A percentile compares a stretch with the other conserved stretches of the same genome.
phyloP scores from a whole-genome alignment of 306 rosid genomes.

The Rosa rugosa region DNA sequence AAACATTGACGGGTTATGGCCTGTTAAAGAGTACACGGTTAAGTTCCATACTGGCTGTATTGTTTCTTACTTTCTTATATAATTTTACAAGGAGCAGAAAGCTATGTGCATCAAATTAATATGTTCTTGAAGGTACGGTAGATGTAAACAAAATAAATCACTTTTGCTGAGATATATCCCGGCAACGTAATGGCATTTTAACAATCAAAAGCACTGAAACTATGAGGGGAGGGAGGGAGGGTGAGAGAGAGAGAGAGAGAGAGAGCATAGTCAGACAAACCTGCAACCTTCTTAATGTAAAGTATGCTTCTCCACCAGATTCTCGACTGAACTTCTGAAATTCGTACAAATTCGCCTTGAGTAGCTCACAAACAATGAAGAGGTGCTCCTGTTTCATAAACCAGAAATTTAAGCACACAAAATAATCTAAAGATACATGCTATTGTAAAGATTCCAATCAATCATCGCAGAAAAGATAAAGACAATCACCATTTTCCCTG shows the following conservation, averaged over 20 bases:
- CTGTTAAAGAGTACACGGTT: slow-evolving; percentile 45
- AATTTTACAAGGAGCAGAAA: slow-evolving; percentile 13
- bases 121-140: not conserved
- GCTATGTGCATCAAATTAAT: slow-evolving; percentile 15
- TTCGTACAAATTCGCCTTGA: slow-evolving; percentile 87
- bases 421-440: not conserved
- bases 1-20: slow-evolving; percentile 80
- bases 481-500: not conserved
- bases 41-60: slow-evolving; percentile 20
- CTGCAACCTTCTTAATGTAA: slow-evolving; percentile 84
- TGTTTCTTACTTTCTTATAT: not conserved
- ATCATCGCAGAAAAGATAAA: not conserved
- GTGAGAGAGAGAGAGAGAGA: not conserved
- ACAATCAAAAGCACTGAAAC: not conserved
- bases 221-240: not conserved
- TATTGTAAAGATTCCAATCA: slow-evolving; percentile 21
- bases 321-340: slow-evolving; percentile 94
- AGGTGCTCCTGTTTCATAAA: slow-evolving; percentile 74
- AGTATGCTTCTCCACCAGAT: slow-evolving; percentile 84
- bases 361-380: slow-evolving; percentile 90
- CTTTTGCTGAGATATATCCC: not conserved
- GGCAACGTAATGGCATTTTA: not conserved
- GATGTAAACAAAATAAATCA: not conserved
- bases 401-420: not conserved
- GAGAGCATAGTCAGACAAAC: slow-evolving; percentile 43